phyloP scores from a whole-genome alignment of 164 flowering plant species.

The Annona squamosa region DNA sequence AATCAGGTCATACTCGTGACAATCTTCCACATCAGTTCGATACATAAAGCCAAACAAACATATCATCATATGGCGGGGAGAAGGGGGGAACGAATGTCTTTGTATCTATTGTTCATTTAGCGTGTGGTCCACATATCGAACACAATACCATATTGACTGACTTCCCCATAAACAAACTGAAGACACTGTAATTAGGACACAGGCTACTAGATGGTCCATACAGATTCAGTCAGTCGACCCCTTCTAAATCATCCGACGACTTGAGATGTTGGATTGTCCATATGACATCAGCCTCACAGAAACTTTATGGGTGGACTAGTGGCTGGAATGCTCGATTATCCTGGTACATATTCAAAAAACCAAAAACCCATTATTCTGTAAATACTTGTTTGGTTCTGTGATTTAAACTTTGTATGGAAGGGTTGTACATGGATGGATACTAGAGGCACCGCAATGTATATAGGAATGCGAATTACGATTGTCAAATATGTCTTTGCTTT shows the following conservation, averaged over 20 bases:
- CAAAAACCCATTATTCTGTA: slow-evolving; percentile 10
- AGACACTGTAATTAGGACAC: too few species aligned
- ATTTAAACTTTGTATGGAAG: slow-evolving; percentile 13
- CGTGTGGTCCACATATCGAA: too few species aligned
- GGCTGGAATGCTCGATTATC: not conserved
- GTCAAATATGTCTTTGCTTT: not conserved
- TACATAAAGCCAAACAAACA: not conserved
- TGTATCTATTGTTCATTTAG: too few species aligned
- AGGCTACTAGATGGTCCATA: too few species aligned
- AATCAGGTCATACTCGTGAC: slow-evolving; percentile 46
- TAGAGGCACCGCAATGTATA: not conserved
- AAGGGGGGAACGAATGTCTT: not conserved
- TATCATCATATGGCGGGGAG: not conserved
- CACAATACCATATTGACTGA: too few species aligned
- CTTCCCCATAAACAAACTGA: too few species aligned
- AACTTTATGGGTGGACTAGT: too few species aligned
- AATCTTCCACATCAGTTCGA: not conserved
- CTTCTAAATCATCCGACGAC: too few species aligned
- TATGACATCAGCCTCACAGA: too few species aligned
- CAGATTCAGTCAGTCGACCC: too few species aligned
- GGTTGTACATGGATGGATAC: not conserved
- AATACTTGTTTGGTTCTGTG: slow-evolving; percentile 6
- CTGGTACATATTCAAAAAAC: not conserved
- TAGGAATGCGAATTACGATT: too few species aligned
- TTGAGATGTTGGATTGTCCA: too few species aligned